These are phyloP conservation scores for Rhodotorula mucilaginosa DNA, from an alignment of 1,284 basidiomycete genomes.

Conservation along the genomic window DNA sequence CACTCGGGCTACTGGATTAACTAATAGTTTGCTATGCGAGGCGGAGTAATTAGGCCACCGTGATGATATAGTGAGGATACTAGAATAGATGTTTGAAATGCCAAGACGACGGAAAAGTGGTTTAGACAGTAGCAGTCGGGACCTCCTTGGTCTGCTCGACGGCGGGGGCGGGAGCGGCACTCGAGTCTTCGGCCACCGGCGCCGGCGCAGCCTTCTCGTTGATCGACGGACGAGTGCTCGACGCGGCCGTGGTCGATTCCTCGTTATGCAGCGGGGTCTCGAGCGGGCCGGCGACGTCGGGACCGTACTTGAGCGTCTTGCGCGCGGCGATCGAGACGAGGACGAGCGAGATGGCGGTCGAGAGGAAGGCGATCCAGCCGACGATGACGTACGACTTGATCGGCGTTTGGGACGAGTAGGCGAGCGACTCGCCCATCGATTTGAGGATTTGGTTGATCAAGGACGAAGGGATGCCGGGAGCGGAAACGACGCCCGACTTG, in stretches of 20 bases:
- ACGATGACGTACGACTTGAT: conserved; percentile 21
- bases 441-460: conserved; percentile 23
- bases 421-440: conserved; percentile 17
- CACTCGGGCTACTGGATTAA: too few species aligned
- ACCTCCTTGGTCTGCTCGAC: not conserved
- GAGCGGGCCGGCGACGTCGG: conserved; percentile 9
- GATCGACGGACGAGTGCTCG: conserved; percentile 12
- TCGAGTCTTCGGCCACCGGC: not conserved
- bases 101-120: not conserved
- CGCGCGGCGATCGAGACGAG: conserved; percentile 36
- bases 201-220: conserved; percentile 4
- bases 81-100: too few species aligned
- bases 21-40: too few species aligned
- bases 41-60: too few species aligned
- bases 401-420: conserved; percentile 7
- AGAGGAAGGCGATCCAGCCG: conserved; percentile 36
- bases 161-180: too few species aligned
- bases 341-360: conserved; percentile 29
- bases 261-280: not conserved
- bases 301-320: conserved; percentile 36
- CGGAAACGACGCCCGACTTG: conserved; percentile 16
- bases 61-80: too few species aligned
- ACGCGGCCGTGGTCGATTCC: conserved; percentile 1
- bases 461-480: conserved; percentile 22
- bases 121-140: not conserved